Base-by-base conservation (phyloP, 2,329 filamentous ascomycete species). In the Aspergillus pseudotamarii region DNA sequence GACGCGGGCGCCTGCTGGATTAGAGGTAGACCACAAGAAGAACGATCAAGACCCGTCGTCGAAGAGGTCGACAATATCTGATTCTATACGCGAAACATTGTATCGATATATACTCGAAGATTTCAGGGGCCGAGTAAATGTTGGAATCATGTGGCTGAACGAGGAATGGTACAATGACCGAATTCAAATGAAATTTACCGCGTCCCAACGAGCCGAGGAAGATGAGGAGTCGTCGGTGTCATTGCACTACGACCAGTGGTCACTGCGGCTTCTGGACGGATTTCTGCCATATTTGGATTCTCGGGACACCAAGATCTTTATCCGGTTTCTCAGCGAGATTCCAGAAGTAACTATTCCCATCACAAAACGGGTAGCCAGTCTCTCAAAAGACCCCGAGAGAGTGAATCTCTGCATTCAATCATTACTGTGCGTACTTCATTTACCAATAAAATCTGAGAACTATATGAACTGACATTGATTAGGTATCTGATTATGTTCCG, bases 81-180 rank as follows among this genome's bases (percentile, higher is more conserved):
- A 91, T 72, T 85, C 85, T 6, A 93, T 98, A 68, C 88, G 95
- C 58, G 91, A 96, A 69, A 85, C 88, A 9, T 82, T 99, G 1
- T 95, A 93, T 78, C 85, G 87, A 59, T 97, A 96, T 75, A 86
- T 98, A 55, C 86, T 98, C 66, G 93, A 96, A 67, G 94, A 98
- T 75, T 99, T 97, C 80, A 89, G 94, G 60, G 89, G 86, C 66
- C 89, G 95, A 50, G 94, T 98, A 66, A 94, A 96, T 69, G 87
- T 95, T 26, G 94, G 93, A 1, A 93, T 98, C 58, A 89, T 90
- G 9, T 99, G 95, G 95, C 84, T 99, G 19, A 96, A 91, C 71
- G 95, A 99, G 77, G 95, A 99, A 79, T 99, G 95, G 94, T 98
- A 97, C 78, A 96, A 94, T 71, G 94, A 98, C 76, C 88, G 84